Conservation (phyloP, 2,329 filamentous ascomycete species). For the Keithomyces neogunnii region DNA sequence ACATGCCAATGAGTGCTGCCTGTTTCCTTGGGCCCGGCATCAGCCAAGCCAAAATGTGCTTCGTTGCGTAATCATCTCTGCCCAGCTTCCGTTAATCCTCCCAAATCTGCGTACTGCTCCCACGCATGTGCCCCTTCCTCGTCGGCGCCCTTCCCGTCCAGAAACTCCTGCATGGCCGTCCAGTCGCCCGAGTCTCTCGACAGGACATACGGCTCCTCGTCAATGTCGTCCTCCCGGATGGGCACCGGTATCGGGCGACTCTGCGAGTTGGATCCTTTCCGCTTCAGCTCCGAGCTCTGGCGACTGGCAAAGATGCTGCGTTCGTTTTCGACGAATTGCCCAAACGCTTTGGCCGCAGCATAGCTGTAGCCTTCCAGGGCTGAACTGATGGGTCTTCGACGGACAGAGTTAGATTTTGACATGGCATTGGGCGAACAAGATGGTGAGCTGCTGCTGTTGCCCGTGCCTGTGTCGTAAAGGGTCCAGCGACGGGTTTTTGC, state of each 20-base stretch:
- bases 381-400: conserved; percentile 19
- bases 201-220: conserved; percentile 18
- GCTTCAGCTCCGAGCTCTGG: conserved; percentile 14
- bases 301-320: conserved; percentile 9
- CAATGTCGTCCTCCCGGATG: conserved; percentile 12
- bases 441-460: neutral
- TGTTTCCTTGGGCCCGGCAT: neutral
- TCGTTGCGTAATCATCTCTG: neutral
- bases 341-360: conserved; percentile 13
- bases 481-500: conserved; percentile 18
- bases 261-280: conserved; percentile 13
- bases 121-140: conserved; percentile 23
- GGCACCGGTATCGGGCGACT: conserved; percentile 9
- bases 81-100: conserved; percentile 29
- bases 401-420: conserved; percentile 10
- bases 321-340: conserved; percentile 15
- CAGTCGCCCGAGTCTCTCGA: conserved; percentile 24
- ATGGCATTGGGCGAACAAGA: too few species aligned
- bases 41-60: neutral
- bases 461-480: conserved; percentile 16
- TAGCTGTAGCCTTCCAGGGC: conserved; percentile 19
- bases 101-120: conserved; percentile 39
- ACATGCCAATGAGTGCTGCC: neutral
- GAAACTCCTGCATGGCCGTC: conserved; percentile 27
- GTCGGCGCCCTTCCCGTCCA: conserved; percentile 16